A percentile compares a stretch with the other conserved stretches of the same genome.
These are phyloP conservation scores for Fusarium annulatum DNA, from an alignment of 2,329 filamentous ascomycete species.

Conservation along the genomic window DNA sequence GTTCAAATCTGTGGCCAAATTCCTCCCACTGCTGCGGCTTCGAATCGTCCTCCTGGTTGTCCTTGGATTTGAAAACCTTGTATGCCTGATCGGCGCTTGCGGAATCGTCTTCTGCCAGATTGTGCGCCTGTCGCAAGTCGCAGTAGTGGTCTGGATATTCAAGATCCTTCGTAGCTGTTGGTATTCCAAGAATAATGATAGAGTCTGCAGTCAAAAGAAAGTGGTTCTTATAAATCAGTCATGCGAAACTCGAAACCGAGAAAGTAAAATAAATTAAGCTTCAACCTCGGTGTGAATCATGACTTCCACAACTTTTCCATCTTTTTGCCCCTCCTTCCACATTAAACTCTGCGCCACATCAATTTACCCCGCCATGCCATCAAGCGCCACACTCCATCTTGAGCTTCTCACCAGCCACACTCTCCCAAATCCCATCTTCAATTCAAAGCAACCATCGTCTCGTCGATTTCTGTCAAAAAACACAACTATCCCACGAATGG, in stretches of 20 bases:
- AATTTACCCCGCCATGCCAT: conserved; percentile 27
- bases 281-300: conserved; percentile 37
- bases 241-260: not conserved
- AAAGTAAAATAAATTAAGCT: conserved; percentile 8
- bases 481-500: conserved; percentile 9
- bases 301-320: conserved; percentile 18
- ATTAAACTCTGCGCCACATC: conserved; percentile 11
- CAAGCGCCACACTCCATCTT: conserved; percentile 6
- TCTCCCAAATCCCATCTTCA: not conserved
- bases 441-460: not conserved
- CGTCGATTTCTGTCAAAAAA: not conserved
- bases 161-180: not conserved
- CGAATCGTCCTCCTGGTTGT: conserved; percentile 6
- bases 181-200: not conserved
- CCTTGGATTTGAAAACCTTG: not conserved
- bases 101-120: conserved; percentile 22
- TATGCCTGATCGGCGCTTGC: not conserved
- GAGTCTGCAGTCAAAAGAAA: not conserved
- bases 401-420: conserved; percentile 12
- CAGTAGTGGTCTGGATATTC: not conserved
- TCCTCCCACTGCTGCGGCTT: conserved; percentile 41
- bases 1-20: conserved; percentile 38
- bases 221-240: not conserved
- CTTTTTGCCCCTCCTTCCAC: conserved; percentile 32
- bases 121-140: conserved; percentile 10